Percentiles rank a stretch among this genome's conserved stretches.
These are phyloP conservation scores for Ogataea degrootiae DNA, from an alignment of 805 yeast species.

Conservation along the genomic window DNA sequence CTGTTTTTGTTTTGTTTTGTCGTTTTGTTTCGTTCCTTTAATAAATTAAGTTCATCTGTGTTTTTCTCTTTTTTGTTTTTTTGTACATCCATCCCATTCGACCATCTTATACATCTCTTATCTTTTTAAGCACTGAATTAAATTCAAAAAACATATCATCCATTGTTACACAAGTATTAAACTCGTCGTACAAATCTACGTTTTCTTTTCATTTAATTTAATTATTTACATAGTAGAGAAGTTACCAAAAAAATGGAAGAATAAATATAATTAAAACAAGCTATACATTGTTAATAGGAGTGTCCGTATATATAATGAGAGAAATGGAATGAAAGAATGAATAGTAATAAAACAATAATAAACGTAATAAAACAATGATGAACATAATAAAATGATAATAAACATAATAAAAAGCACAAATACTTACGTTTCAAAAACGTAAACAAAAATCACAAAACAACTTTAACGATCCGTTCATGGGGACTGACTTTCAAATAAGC, in stretches of 20 bases:
- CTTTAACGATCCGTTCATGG: slow-evolving; percentile 51
- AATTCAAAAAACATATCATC: too few relatives aligned
- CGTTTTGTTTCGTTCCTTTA: neutral
- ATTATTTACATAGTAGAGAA: too few relatives aligned
- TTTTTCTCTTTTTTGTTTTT: neutral
- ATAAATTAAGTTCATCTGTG: neutral
- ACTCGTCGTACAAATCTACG: too few relatives aligned
- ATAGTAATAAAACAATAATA: neutral
- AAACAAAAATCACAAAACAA: slow-evolving; percentile 36
- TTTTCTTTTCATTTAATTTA: too few relatives aligned
- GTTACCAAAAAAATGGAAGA: too few relatives aligned
- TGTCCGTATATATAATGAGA: neutral
- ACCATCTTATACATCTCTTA: too few relatives aligned
- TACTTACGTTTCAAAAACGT: neutral
- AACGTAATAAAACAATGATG: neutral
- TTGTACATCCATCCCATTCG: too few relatives aligned
- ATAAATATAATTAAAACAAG: too few relatives aligned
- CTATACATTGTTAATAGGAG: neutral
- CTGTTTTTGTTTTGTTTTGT: neutral
- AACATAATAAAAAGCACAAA: neutral
- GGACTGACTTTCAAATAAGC: slow-evolving; percentile 51
- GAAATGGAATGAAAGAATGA: neutral
- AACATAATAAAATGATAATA: neutral
- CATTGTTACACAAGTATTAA: too few relatives aligned
- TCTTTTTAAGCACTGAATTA: too few relatives aligned